A percentile compares a stretch with the other conserved stretches of the same genome.
Evolutionary conservation across 2,329 filamentous ascomycete genomes (phyloP).

Genomic region (Pseudogymnoascus pannorum): DNA sequence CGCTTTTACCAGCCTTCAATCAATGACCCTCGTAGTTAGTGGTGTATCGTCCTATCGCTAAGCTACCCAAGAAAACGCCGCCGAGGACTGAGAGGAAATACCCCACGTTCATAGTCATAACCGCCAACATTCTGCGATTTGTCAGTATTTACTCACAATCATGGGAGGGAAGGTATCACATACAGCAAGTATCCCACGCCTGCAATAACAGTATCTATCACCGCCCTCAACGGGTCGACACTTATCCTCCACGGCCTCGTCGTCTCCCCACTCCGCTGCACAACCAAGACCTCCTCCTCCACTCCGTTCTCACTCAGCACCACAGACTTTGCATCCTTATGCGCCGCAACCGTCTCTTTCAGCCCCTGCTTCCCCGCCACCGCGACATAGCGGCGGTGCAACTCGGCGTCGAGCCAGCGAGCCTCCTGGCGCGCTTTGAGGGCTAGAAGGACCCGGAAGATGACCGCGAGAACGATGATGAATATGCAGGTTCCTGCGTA

Average conservation of each 20-base stretch:
- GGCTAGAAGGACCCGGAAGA: slow-evolving; percentile 66
- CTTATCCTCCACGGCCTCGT: slow-evolving; percentile 71
- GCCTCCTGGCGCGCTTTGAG: slow-evolving; percentile 56
- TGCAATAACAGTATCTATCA: slow-evolving; percentile 62
- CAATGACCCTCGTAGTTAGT: slow-evolving; percentile 9
- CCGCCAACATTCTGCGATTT: slow-evolving; percentile 69
- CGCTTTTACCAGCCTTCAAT: background rate
- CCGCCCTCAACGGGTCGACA: slow-evolving; percentile 67
- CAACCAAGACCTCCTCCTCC: slow-evolving; percentile 72
- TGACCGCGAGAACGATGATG: slow-evolving; percentile 65
- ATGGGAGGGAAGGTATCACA: slow-evolving; percentile 35
- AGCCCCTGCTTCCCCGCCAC: slow-evolving; percentile 54
- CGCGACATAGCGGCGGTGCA: slow-evolving; percentile 69
- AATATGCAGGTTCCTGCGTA: slow-evolving; percentile 94
- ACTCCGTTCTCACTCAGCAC: slow-evolving; percentile 68
- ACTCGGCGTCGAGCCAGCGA: slow-evolving; percentile 62
- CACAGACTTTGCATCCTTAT: slow-evolving; percentile 51
- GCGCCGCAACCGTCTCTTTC: slow-evolving; percentile 35
- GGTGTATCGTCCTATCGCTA: slow-evolving; percentile 36
- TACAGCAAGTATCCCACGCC: slow-evolving; percentile 81
- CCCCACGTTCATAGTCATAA: slow-evolving; percentile 84
- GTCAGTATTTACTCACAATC: slow-evolving; percentile 11
- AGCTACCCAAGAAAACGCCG: slow-evolving; percentile 77
- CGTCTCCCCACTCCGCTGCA: slow-evolving; percentile 48
- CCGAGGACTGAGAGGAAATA: slow-evolving; percentile 77